Conservation (phyloP, 345 rosid genomes). For the Draba incana region DNA sequence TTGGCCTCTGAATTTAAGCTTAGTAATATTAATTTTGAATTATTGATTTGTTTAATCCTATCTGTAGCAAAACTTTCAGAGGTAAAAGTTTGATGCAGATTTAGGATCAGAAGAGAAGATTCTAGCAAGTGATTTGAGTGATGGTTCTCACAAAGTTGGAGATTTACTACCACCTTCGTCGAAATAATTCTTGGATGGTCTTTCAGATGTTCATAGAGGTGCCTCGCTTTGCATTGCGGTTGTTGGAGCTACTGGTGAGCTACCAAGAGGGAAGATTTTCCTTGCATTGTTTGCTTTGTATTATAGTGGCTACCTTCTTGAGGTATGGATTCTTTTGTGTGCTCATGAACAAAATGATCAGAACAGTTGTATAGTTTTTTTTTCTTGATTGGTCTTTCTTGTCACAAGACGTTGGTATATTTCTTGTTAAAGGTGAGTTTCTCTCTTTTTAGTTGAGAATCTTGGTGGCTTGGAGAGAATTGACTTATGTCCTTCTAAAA, state of each 20-base stretch:
- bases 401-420: no score
- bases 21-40: not conserved
- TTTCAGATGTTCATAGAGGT: conserved; percentile 38
- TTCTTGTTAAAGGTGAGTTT: no score
- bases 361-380: no score
- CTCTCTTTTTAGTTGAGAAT: no score
- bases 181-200: conserved; percentile 31
- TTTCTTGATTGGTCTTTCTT: no score
- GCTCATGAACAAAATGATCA: no score
- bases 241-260: conserved; percentile 79
- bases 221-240: conserved; percentile 74
- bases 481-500: no score
- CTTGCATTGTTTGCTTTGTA: conserved; percentile 79
- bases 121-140: conserved; percentile 14
- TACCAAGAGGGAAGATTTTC: conserved; percentile 66
- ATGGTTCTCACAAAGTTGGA: conserved; percentile 22
- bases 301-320: conserved; percentile 75
- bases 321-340: no score
- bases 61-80: not conserved
- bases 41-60: not conserved
- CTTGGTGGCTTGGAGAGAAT: no score
- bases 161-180: conserved; percentile 2
- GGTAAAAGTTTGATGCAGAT: conserved; percentile 8
- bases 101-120: conserved; percentile 35
- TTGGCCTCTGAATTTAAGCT: conserved; percentile 5